phyloP scores from a whole-genome alignment of 108 stramenopile genomes.

The Mediolabrus comicus region DNA sequence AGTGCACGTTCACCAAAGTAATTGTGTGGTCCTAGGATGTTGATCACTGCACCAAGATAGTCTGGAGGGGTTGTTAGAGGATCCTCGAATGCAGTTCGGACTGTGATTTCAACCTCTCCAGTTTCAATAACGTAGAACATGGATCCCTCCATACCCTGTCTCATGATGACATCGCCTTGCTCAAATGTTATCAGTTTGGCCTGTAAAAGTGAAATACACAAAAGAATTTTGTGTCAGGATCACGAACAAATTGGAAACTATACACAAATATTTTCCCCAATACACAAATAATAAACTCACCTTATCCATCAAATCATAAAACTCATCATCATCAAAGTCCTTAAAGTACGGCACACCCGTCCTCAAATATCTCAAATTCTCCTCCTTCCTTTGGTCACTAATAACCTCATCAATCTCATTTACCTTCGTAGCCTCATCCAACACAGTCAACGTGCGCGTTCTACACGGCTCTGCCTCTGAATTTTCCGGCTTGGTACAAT shows the following conservation, averaged over 20 bases:
- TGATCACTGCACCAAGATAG: constrained; percentile 78
- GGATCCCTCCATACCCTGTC: constrained; percentile 71
- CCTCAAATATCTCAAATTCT: constrained; percentile 54
- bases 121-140: constrained; percentile 83
- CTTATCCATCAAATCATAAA: constrained; percentile 57
- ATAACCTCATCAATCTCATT: constrained; percentile 50
- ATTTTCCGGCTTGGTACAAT: constrained; percentile 37
- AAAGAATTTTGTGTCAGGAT: not conserved
- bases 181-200: constrained; percentile 78
- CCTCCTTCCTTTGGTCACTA: constrained; percentile 49
- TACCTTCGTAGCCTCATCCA: constrained; percentile 13
- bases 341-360: constrained; percentile 57
- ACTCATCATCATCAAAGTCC: constrained; percentile 68
- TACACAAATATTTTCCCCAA: not conserved
- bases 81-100: constrained; percentile 78
- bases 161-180: constrained; percentile 72
- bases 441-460: constrained; percentile 28
- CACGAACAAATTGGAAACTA: not conserved
- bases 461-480: constrained; percentile 40
- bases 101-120: constrained; percentile 85
- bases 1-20: constrained; percentile 91
- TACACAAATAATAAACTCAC: constrained; percentile 6
- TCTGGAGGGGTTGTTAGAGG: constrained; percentile 64
- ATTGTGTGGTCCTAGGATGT: constrained; percentile 65
- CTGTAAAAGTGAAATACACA: constrained; percentile 2